Evolutionary conservation across 2,329 filamentous ascomycete species (phyloP).

Genomic region (Zalaria obscura): DNA sequence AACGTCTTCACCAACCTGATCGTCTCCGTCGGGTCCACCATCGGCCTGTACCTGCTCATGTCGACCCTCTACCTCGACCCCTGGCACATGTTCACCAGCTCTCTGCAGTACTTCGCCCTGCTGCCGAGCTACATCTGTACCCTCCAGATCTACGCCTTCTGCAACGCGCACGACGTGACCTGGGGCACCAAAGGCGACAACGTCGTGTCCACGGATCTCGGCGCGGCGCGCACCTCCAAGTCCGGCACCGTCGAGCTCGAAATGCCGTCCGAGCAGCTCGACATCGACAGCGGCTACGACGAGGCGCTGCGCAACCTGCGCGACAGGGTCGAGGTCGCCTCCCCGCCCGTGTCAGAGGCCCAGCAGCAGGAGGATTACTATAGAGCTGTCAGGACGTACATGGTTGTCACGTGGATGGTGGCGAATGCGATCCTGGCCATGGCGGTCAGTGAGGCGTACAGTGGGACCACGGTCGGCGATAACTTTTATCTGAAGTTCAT

Average conservation of each 20-base stretch:
- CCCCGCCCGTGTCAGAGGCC: conserved; percentile 47
- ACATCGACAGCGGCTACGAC: conserved; percentile 96
- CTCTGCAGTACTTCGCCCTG: conserved; percentile 81
- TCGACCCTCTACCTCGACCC: conserved; percentile 93
- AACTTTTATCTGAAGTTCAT: conserved; percentile 92
- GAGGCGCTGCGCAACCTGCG: conserved; percentile 92
- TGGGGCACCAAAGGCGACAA: conserved; percentile 99
- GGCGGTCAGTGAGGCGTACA: conserved; percentile 79
- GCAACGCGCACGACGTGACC: conserved; percentile 96
- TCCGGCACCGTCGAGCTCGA: conserved; percentile 76
- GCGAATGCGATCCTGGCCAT: conserved; percentile 87
- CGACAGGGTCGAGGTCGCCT: conserved; percentile 73
- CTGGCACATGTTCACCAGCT: conserved; percentile 96
- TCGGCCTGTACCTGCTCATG: conserved; percentile 93
- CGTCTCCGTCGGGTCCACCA: conserved; percentile 72
- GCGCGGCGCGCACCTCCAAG: conserved; percentile 64
- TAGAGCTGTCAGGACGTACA: conserved; percentile 91
- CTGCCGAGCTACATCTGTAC: conserved; percentile 93
- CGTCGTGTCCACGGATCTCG: conserved; percentile 81
- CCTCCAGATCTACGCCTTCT: conserved; percentile 95
- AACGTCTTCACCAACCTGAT: conserved; percentile 94
- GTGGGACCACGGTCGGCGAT: conserved; percentile 51
- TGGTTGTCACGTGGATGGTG: conserved; percentile 91
- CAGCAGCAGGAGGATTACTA: conserved; percentile 98
- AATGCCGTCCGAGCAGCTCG: conserved; percentile 94